A percentile compares a stretch with the other conserved stretches of the same genome.
Evolutionary conservation across 257 asterid genomes (phyloP).

Genomic region (Prunella vulgaris): DNA sequence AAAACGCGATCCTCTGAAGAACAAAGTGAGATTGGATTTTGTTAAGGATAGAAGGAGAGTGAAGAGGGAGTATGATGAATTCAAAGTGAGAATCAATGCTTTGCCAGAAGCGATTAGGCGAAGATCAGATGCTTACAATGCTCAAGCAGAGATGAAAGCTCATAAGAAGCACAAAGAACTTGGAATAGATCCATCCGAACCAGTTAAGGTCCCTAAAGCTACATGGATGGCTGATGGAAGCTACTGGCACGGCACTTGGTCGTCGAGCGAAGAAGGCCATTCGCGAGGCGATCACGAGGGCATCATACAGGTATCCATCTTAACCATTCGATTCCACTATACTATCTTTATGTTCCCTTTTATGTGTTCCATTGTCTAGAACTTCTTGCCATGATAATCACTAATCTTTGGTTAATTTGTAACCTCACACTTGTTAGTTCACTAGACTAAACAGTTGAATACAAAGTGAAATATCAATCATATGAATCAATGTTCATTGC

Average conservation of each 20-base stretch:
- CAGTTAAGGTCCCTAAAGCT: constrained; percentile 62
- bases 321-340: too few species aligned
- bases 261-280: constrained; percentile 64
- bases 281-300: constrained; percentile 86
- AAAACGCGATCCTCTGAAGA: constrained; percentile 74
- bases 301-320: constrained; percentile 80
- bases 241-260: constrained; percentile 93
- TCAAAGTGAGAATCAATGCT: constrained; percentile 80
- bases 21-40: constrained; percentile 67
- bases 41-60: constrained; percentile 77
- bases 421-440: too few species aligned
- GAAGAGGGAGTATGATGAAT: constrained; percentile 86
- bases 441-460: too few species aligned
- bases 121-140: constrained; percentile 85
- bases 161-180: constrained; percentile 64
- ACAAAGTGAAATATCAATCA: too few species aligned
- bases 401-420: too few species aligned
- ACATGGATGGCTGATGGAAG: constrained; percentile 96
- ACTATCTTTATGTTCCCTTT: too few species aligned
- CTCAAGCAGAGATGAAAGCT: constrained; percentile 66
- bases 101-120: constrained; percentile 76
- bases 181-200: constrained; percentile 49
- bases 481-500: background rate
- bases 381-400: background rate
- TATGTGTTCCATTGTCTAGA: too few species aligned